Conservation (phyloP, 352 stramenopile genomes). For the Globisporangium megalacanthum region DNA sequence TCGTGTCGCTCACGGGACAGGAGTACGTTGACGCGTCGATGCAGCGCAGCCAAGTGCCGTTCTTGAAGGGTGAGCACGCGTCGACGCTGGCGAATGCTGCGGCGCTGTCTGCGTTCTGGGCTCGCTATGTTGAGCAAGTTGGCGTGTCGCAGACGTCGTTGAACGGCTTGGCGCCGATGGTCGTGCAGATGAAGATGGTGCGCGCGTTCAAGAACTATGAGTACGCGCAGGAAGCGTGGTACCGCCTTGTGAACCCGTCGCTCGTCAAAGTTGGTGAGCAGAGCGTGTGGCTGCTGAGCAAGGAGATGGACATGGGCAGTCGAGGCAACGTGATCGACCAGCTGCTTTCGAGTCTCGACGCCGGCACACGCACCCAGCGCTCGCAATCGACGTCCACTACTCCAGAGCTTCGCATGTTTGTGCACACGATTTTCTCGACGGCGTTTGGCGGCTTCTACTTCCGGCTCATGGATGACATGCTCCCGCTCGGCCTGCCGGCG, state of each 20-base stretch:
- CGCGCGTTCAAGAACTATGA: slow-evolving; percentile 83
- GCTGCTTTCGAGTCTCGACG: slow-evolving; percentile 60
- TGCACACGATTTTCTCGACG: slow-evolving; percentile 73
- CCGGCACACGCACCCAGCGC: slow-evolving; percentile 1
- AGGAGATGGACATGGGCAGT: slow-evolving; percentile 74
- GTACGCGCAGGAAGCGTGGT: slow-evolving; percentile 85
- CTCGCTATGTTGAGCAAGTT: slow-evolving; percentile 65
- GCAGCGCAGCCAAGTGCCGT: slow-evolving; percentile 63
- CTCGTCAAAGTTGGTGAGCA: slow-evolving; percentile 64
- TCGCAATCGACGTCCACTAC: not conserved
- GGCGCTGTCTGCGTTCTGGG: slow-evolving; percentile 63
- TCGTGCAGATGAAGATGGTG: slow-evolving; percentile 87
- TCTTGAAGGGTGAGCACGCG: slow-evolving; percentile 30
- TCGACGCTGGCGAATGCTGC: slow-evolving; percentile 48
- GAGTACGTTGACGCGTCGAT: slow-evolving; percentile 72
- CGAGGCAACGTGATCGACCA: slow-evolving; percentile 74
- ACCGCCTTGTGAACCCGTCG: slow-evolving; percentile 69
- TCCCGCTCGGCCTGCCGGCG: slow-evolving; percentile 62
- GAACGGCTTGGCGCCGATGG: slow-evolving; percentile 39
- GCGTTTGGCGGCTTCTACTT: slow-evolving; percentile 87
- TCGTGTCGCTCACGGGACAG: slow-evolving; percentile 64
- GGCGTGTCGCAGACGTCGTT: slow-evolving; percentile 50
- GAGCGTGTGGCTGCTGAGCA: slow-evolving; percentile 68
- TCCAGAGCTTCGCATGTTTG: slow-evolving; percentile 48
- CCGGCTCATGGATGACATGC: slow-evolving; percentile 77